These are phyloP conservation scores for Trametes sp. DNA, from an alignment of 1,284 basidiomycete species.

Conservation along the genomic window DNA sequence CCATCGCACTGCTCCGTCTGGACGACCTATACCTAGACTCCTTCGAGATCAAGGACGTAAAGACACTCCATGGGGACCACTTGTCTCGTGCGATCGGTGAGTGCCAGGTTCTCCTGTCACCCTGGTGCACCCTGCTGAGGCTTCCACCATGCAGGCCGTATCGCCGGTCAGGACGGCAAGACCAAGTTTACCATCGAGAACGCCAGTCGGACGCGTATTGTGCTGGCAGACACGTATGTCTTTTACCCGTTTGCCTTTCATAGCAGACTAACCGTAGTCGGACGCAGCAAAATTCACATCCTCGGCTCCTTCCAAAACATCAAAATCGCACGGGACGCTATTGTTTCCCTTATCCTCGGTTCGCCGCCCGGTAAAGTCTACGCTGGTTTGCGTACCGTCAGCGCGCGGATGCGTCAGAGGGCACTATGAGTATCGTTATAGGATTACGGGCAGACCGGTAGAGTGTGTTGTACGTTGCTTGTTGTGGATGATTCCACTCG, in stretches of 20 bases:
- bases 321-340: conserved; percentile 95
- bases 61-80: conserved; percentile 97
- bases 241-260: conserved; percentile 5
- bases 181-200: conserved; percentile 99
- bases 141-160: conserved; percentile 68
- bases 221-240: conserved; percentile 93
- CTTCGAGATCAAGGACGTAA: conserved; percentile 99
- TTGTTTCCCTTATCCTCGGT: conserved; percentile 94
- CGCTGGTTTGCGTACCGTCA: conserved; percentile 88
- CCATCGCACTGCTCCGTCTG: conserved; percentile 92
- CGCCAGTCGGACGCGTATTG: conserved; percentile 92
- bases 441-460: not conserved
- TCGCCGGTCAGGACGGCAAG: conserved; percentile 97
- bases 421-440: conserved; percentile 55
- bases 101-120: conserved; percentile 19
- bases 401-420: conserved; percentile 92
- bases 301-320: conserved; percentile 97
- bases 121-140: not conserved
- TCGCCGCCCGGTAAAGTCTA: conserved; percentile 98
- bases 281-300: conserved; percentile 87
- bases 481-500: conserved; percentile 7
- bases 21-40: conserved; percentile 98
- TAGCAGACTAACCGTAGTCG: conserved; percentile 11
- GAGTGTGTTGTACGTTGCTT: conserved; percentile 7
- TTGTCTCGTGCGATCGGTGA: conserved; percentile 93